Percentiles rank a stretch among this genome's conserved stretches.
Conservation (phyloP, 2,329 filamentous ascomycete genomes). For the Fusarium dlaminii region DNA sequence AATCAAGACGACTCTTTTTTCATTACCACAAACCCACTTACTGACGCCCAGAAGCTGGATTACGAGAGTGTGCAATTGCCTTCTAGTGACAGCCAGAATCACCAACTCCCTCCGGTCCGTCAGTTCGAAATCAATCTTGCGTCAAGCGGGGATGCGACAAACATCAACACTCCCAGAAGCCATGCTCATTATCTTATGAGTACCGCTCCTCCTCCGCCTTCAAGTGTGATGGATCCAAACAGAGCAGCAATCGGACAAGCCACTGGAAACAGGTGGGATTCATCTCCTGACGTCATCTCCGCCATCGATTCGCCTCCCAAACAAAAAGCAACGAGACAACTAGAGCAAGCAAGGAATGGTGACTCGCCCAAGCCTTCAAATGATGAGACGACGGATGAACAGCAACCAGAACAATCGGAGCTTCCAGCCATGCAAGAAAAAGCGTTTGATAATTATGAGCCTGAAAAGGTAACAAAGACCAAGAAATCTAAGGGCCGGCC, state of each 20-base stretch:
- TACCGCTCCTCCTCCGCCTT: conserved; percentile 31
- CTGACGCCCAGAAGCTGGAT: conserved; percentile 50
- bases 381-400: not conserved
- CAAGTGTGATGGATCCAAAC: conserved; percentile 8
- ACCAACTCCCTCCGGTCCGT: conserved; percentile 27
- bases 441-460: conserved; percentile 8
- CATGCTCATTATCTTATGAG: conserved; percentile 32
- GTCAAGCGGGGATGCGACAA: conserved; percentile 49
- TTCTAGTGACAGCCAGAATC: conserved; percentile 26
- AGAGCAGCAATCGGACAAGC: not conserved
- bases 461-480: conserved; percentile 31
- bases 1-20: conserved; percentile 45
- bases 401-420: not conserved
- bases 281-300: conserved; percentile 41
- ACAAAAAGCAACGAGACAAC: conserved; percentile 7
- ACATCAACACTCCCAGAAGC: conserved; percentile 49
- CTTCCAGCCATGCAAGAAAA: not conserved
- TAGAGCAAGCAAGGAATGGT: not conserved
- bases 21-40: conserved; percentile 48
- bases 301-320: conserved; percentile 21
- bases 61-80: conserved; percentile 44
- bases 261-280: conserved; percentile 17
- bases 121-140: conserved; percentile 31
- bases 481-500: conserved; percentile 48
- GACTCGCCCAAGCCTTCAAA: not conserved